Conservation (phyloP, 1,139 yeast genomes). For the Starmera stellimalicola region DNA sequence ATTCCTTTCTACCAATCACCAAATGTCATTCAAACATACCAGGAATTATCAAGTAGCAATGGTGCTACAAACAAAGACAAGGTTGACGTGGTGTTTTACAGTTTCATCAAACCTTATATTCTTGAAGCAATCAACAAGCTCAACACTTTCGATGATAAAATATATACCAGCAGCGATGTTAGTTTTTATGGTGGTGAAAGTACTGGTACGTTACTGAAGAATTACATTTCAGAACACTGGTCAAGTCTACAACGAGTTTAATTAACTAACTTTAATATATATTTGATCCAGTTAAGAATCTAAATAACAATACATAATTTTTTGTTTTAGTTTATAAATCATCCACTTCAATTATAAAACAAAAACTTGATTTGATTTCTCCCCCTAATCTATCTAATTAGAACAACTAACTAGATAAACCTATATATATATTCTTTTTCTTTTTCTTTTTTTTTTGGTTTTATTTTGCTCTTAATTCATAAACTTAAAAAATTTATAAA, state of each 20-base stretch:
- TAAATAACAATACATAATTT: slow-evolving; percentile 1
- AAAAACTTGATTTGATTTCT: slow-evolving; percentile 3
- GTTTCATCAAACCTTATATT: slow-evolving; percentile 60
- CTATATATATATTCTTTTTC: background rate
- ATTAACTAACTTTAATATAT: slow-evolving; percentile 1
- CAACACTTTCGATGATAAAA: slow-evolving; percentile 8
- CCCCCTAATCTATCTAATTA: background rate
- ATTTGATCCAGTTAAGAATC: slow-evolving; percentile 1
- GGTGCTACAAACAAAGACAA: slow-evolving; percentile 19
- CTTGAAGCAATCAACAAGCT: slow-evolving; percentile 25
- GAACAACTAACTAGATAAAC: too few species aligned
- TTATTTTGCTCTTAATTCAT: slow-evolving; percentile 76
- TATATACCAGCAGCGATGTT: slow-evolving; percentile 21
- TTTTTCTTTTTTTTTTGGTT: background rate
- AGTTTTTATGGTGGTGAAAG: slow-evolving; percentile 41
- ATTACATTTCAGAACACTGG: slow-evolving; percentile 29
- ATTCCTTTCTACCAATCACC: slow-evolving; percentile 56
- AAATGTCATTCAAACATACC: slow-evolving; percentile 41
- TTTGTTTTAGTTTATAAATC: background rate
- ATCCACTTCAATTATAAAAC: slow-evolving; percentile 2
- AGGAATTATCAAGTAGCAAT: slow-evolving; percentile 20
- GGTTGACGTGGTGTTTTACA: slow-evolving; percentile 64
- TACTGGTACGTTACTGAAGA: slow-evolving; percentile 39
- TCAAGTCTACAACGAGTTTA: background rate
- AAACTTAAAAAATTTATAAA: slow-evolving; percentile 8